Percentiles rank a stretch among this genome's conserved stretches.
Evolutionary conservation across 139 green algal species (phyloP).

Genomic region (Coelastrella sp.): DNA sequence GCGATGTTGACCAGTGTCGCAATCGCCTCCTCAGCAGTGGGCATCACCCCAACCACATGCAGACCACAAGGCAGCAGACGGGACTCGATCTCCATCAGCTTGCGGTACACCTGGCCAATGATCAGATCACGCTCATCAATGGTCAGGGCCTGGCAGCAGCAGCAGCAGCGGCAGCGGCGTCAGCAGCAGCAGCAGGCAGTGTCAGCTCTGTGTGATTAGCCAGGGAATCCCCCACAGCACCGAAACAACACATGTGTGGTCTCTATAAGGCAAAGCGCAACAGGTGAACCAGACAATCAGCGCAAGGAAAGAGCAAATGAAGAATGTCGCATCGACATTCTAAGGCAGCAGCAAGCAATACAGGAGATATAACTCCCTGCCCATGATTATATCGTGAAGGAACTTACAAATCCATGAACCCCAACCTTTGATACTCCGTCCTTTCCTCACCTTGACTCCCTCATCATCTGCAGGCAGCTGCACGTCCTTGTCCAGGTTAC

Average conservation of each 20-base stretch:
- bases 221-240: too few species aligned
- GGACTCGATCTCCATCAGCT: slow-evolving; percentile 99
- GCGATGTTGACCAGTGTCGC: slow-evolving; percentile 99
- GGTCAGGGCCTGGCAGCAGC: slow-evolving; percentile 71
- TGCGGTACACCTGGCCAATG: slow-evolving; percentile 89
- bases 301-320: too few species aligned
- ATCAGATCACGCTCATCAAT: slow-evolving; percentile 87
- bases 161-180: slow-evolving; percentile 15
- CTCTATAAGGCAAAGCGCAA: too few species aligned
- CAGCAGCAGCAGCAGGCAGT: background rate
- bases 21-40: slow-evolving; percentile 94
- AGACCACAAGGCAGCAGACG: slow-evolving; percentile 98
- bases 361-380: too few species aligned
- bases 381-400: too few species aligned
- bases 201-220: too few species aligned
- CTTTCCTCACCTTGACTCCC: background rate
- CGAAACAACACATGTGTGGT: too few species aligned
- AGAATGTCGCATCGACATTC: too few species aligned
- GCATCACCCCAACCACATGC: slow-evolving; percentile 94
- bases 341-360: too few species aligned
- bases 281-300: too few species aligned
- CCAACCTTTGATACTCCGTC: background rate
- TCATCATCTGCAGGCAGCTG: slow-evolving; percentile 82
- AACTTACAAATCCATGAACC: background rate
- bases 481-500: slow-evolving; percentile 98